Base-by-base conservation (phyloP, 164 flowering plant species). In the Vitis riparia region DNA sequence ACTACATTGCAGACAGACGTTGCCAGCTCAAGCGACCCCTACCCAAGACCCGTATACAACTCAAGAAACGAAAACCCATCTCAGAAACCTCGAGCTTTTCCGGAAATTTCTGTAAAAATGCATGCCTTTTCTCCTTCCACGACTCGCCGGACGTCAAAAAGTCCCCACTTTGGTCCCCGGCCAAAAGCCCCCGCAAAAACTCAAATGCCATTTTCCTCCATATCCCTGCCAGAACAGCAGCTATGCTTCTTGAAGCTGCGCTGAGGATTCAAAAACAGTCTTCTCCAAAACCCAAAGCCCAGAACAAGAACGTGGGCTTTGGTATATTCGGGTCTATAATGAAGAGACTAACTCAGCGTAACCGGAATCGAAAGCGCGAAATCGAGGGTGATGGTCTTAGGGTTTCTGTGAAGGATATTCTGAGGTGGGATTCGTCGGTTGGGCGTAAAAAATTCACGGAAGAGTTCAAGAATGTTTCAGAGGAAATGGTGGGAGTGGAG, bases 161-260 rank as follows among this genome's bases (percentile, higher is more conserved):
- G 59, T 83, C 94, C 1, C 93, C 94, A 10, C 75, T 80, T 15
- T 78, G 68, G 8, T 80, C 86, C 4, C 84, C 83, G 1, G 62
- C 66, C 0, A 85, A 76, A 64, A 83, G 80, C 78, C 89, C 93
- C 0, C 69, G 72, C 66, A 77, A 78, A 49, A 75, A 74, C 27
- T 60, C 81, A 0, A 81, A 74, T 23, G 78, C 71, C 59, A 75
- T 86, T 48, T 81, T 84, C 64, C 85, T 88, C 66, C 87, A 88
- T 55, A 69, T 89, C 52, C 97, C 98, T 12, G 75, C 89, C 1
- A 79, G 75, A 58, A 89, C 92, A 2, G 88, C 94, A 0, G 86
- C 90, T 53, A 56, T 88, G 56, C 89, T 89, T 10, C 80, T 88
- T 9, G 95, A 90, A 75, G 89, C 94, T 17, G 91, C 98, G 10